Conservation (phyloP, 75 land plant genomes). For the Pseudotsuga menziesii region DNA sequence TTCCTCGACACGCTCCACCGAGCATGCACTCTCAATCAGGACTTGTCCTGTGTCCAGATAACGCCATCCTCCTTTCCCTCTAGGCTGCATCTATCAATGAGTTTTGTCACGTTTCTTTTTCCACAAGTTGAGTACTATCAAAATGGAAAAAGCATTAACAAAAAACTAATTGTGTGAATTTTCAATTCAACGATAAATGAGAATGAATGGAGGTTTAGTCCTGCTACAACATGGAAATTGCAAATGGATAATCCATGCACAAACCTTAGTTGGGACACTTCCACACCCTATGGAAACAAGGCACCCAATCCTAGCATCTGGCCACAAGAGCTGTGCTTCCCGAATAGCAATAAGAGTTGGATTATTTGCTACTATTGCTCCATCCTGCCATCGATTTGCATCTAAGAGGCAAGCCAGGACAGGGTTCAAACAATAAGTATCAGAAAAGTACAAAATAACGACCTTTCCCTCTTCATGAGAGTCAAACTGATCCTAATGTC, state of each 20-base stretch:
- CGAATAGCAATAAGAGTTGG: constrained; percentile 96
- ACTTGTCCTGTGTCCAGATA: constrained; percentile 96
- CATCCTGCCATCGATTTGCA: constrained; percentile 96
- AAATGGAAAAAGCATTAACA: neutral
- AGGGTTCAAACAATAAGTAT: too few species aligned
- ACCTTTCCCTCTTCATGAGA: too few species aligned
- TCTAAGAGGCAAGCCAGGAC: constrained; percentile 31
- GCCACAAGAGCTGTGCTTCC: constrained; percentile 99
- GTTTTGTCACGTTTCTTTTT: neutral
- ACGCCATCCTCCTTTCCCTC: constrained; percentile 98
- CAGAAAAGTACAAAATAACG: too few species aligned
- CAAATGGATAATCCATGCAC: neutral
- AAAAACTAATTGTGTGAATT: neutral
- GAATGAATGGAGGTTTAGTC: too few species aligned
- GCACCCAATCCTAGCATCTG: constrained; percentile 81
- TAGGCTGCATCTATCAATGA: constrained; percentile 28
- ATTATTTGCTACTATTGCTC: constrained; percentile 98
- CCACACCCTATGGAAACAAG: constrained; percentile 95
- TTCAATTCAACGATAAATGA: neutral
- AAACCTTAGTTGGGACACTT: constrained; percentile 86
- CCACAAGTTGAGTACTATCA: neutral
- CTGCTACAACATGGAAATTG: neutral
- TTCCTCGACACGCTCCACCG: constrained; percentile 93
- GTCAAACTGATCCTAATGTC: too few species aligned
- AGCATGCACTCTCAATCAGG: constrained; percentile 97